Base-by-base conservation (phyloP, 2,329 filamentous ascomycete species). In the Epichloe festucae region DNA sequence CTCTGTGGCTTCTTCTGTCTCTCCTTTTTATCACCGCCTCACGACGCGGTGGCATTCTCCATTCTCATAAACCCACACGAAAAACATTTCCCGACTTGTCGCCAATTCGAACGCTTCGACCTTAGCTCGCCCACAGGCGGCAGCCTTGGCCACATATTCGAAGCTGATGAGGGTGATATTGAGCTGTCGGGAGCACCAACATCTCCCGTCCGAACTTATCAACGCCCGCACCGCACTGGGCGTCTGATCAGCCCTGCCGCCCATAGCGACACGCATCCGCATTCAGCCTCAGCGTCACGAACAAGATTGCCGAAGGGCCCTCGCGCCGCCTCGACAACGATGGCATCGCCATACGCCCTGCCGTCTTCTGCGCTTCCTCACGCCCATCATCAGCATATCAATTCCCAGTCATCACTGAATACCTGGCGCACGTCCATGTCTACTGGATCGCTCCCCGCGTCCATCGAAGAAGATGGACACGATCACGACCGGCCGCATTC, bases 311-410 rank as follows among this genome's bases (percentile, higher is more conserved):
- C 38, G 2, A 11, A 38, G 23, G 34, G 12, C 17, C 35, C 21
- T 47, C 14, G n/a, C 27, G 17, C 40, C 11, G 34, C 21, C 41
- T 12, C 27, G 47, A 41, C 34, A 39, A 52, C 44, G 19, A 77
- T 77, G 73, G 70, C 73, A 54, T 73, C 76, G 39, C 73, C 77
- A 21, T 80, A 77, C 60, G 68, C 71, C 49, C 63, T 80, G 51
- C 77, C 77, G n/a, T 70, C 74, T 38, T 69, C 75, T 38, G 68
- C 73, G 40, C 63, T 77, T 45, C 71, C 73, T 49, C 73, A 73
- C 56, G 70, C 69, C 52, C 70, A 76, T 57, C 66, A 72, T 50
- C 69, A 69, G 47, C 63, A 69, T 53, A 62, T 68, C 45, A 67
- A 73, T 57, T 63, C 69, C 8, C 68, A 66, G 55, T 56, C 66